Conservation (phyloP, 345 rosid species). For the Mallotus nudiflorus region DNA sequence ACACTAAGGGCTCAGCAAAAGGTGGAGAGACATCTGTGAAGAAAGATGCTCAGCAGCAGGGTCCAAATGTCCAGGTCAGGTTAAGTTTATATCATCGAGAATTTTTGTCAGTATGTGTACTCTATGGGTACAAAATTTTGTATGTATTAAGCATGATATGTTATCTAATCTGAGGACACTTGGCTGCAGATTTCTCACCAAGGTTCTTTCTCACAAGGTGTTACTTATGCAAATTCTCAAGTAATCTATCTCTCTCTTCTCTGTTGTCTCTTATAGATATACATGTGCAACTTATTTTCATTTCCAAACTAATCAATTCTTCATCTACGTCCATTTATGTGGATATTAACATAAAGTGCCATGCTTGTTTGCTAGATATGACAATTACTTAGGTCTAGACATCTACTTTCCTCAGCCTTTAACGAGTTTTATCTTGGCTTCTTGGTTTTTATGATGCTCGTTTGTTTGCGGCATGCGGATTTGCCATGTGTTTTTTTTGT, state of each 20-base stretch:
- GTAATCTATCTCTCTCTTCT: too few relatives aligned
- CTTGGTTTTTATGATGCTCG: background rate
- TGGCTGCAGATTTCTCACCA: slow-evolving; percentile 54
- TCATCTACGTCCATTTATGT: background rate
- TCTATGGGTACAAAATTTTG: too few relatives aligned
- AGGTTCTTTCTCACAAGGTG: slow-evolving; percentile 39
- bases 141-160: background rate
- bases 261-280: slow-evolving; percentile 12
- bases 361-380: too few relatives aligned
- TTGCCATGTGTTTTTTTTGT: background rate
- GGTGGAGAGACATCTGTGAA: slow-evolving; percentile 64
- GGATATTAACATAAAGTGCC: background rate
- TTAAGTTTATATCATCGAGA: background rate
- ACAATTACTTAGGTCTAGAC: background rate
- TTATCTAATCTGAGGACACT: slow-evolving; percentile 1
- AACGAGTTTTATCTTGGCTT: background rate
- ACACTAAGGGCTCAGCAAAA: slow-evolving; percentile 71
- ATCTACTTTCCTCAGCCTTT: background rate
- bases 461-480: background rate
- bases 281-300: background rate
- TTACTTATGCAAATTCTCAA: slow-evolving; percentile 34
- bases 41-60: slow-evolving; percentile 55
- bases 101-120: too few relatives aligned
- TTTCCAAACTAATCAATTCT: background rate
- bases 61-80: slow-evolving; percentile 58